phyloP scores from a whole-genome alignment of 257 asterid genomes.

The Ajuga chamaepitys region DNA sequence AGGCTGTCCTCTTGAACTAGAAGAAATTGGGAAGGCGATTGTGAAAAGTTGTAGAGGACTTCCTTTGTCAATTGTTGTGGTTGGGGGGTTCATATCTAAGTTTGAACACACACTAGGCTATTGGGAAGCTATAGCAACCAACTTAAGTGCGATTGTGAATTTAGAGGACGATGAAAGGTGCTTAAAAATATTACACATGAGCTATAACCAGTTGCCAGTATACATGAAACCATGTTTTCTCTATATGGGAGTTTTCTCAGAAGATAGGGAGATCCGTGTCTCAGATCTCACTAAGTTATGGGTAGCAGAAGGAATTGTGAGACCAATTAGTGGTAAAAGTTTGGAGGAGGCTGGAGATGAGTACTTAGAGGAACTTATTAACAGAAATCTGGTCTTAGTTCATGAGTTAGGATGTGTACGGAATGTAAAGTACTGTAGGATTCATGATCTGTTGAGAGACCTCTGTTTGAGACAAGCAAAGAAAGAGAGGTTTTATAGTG shows the following conservation, averaged over 20 bases:
- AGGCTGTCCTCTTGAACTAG: neutral
- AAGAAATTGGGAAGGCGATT: neutral
- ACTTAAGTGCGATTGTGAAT: neutral
- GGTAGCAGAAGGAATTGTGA: too few species aligned
- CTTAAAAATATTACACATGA: constrained; percentile 1
- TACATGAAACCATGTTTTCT: constrained; percentile 17
- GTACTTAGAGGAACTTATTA: neutral
- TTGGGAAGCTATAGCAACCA: neutral
- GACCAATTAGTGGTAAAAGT: too few species aligned
- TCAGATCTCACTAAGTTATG: too few species aligned
- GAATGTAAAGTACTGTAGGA: neutral
- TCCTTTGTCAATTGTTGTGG: constrained; percentile 5
- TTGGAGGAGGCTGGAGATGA: too few species aligned
- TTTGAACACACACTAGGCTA: neutral
- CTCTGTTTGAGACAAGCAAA: neutral
- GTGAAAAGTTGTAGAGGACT: neutral
- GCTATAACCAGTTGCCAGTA: constrained; percentile 2
- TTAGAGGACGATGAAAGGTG: neutral
- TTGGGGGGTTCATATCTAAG: neutral
- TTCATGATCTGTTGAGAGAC: neutral
- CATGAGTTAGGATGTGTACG: neutral
- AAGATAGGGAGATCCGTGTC: neutral
- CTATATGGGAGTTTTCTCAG: constrained; percentile 8
- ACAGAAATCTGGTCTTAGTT: neutral
- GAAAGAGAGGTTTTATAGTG: neutral